phyloP scores from a whole-genome alignment of 768 basidiomycete species.

The Collybiopsis luxurians region DNA sequence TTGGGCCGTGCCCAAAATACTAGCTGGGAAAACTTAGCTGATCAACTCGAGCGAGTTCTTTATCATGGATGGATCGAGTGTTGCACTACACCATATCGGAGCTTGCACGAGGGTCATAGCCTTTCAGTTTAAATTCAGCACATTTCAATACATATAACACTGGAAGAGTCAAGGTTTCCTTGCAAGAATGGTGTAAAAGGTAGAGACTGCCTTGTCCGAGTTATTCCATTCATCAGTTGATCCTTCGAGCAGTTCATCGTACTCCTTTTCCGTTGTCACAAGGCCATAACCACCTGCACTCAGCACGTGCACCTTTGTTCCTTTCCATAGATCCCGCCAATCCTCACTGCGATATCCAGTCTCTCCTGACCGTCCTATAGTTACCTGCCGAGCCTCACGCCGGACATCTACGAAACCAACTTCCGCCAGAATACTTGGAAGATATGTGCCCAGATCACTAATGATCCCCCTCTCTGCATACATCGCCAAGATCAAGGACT shows the following conservation, averaged over 20 bases:
- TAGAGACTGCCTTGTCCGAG: not conserved
- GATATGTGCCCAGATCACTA: not conserved
- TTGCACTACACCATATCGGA: too few relatives aligned
- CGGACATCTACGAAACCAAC: not conserved
- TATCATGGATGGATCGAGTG: too few relatives aligned
- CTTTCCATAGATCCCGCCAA: not conserved
- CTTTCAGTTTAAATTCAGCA: too few relatives aligned
- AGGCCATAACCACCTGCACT: not conserved
- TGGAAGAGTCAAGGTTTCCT: too few relatives aligned
- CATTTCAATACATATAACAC: too few relatives aligned
- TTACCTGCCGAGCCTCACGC: not conserved
- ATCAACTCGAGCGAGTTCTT: too few relatives aligned
- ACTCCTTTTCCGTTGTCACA: not conserved
- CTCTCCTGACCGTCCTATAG: too few relatives aligned
- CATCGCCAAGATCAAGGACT: not conserved
- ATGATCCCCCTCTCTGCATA: not conserved
- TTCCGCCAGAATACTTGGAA: not conserved
- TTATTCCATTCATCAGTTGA: not conserved
- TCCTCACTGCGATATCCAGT: not conserved
- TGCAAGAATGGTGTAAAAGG: not conserved
- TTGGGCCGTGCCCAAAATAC: too few relatives aligned
- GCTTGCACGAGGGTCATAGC: too few relatives aligned
- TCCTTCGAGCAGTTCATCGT: not conserved
- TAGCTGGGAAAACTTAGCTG: too few relatives aligned
- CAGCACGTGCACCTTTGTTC: not conserved